Evolutionary conservation across 2,329 filamentous ascomycete species (phyloP), one percentile per base, ranked within the genome.

Genomic region (Akanthomyces dipterigenus): DNA sequence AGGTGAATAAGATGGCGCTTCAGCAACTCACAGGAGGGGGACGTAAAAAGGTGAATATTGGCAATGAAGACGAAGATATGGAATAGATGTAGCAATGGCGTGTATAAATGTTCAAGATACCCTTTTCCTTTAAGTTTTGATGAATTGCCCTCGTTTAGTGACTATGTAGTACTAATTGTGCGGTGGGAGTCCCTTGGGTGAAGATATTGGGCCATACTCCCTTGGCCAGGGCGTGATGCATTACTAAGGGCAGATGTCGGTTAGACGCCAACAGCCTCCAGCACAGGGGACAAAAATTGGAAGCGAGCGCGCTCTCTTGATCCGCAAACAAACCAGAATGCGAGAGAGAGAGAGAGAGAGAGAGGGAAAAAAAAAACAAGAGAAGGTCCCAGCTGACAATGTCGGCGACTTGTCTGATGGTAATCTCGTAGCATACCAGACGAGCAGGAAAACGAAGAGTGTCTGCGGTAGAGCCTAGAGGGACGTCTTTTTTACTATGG

Each of bases 1-100:
- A 98, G 78, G 85, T 90, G 73, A 90, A 96, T 78, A 95, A 93
- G 78, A 89, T 98, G 70, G 90, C 90, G 68, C 80, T 96, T 70
- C 91, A 96, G 77, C 88, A 91, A 74, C 87, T 98, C 71, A 93
- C 89, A 65, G 90, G 89, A 69, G 84, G 84, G 71, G 90, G 89
- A 69, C 86, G 93, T 70, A 92, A 88, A 76, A 96, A 91, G 81
- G 92, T 98, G 79, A 93, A 88, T 78, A 88, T 96, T 78, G 89
- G 80, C 74, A 86, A 89, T 70, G 83, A 90, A 63, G 82, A 85
- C 68, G 86, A 85, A 66, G 83, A 85, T 67, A 76, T 80, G 62
- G 73, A 76, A 56, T 69, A 63, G 63, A 73, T 50, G 67, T 69
- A 64, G 55, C 56, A 64, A 64, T 64, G 50, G 63, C 62, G 45